A percentile compares a stretch with the other conserved stretches of the same genome.
phyloP scores from a whole-genome alignment of 2,329 filamentous ascomycete genomes.

The Nigrospora oryzae region DNA sequence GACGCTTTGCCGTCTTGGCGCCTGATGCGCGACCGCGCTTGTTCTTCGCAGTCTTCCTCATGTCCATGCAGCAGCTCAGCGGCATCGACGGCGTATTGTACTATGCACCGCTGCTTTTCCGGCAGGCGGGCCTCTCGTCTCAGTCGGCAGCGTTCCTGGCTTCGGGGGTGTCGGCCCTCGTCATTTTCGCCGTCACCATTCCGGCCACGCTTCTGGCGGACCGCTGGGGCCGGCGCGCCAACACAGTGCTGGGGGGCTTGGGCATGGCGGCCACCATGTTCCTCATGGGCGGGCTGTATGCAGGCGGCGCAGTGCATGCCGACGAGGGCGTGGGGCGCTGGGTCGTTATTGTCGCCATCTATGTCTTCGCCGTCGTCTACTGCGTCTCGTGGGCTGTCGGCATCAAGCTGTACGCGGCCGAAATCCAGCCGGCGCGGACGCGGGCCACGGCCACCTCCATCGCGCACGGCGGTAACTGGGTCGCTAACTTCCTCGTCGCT shows the following conservation, averaged over 20 bases:
- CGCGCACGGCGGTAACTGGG: constrained; percentile 44
- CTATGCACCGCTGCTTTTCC: constrained; percentile 7
- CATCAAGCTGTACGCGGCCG: constrained; percentile 44
- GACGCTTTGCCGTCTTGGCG: not conserved
- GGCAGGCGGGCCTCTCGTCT: constrained; percentile 6
- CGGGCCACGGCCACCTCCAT: constrained; percentile 45
- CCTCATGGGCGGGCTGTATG: constrained; percentile 43
- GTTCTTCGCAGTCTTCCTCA: constrained; percentile 5
- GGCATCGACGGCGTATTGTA: constrained; percentile 8
- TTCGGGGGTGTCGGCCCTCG: constrained; percentile 48
- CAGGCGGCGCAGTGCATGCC: constrained; percentile 27
- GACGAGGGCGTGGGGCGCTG: constrained; percentile 30
- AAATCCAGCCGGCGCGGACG: constrained; percentile 47
- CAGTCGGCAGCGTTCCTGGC: constrained; percentile 21
- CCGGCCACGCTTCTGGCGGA: constrained; percentile 42
- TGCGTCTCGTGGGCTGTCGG: constrained; percentile 42
- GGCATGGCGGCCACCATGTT: constrained; percentile 40
- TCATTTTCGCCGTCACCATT: constrained; percentile 45
- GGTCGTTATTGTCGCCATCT: constrained; percentile 42
- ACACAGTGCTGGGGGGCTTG: constrained; percentile 42
- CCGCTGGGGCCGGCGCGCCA: constrained; percentile 44
- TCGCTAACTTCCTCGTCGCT: constrained; percentile 35
- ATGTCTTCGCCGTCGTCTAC: constrained; percentile 38
- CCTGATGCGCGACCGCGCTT: constrained; percentile 1
- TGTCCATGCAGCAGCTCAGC: constrained; percentile 7